These are phyloP conservation scores for Lyophyllum atratum DNA, from an alignment of 768 basidiomycete genomes.

Conservation along the genomic window DNA sequence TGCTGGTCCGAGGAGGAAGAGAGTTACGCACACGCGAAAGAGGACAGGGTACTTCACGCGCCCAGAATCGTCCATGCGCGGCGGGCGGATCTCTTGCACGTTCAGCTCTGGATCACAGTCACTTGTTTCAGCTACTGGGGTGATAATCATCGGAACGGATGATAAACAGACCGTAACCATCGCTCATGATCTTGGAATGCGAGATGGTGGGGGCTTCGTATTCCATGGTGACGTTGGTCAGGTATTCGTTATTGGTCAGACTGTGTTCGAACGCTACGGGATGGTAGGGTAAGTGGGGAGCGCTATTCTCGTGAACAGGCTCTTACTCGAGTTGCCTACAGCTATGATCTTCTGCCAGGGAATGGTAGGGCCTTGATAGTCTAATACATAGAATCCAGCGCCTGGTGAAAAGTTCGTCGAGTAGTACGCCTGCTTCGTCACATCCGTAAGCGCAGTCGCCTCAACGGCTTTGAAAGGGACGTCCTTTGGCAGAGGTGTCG, in stretches of 20 bases:
- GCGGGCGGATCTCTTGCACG: constrained; percentile 88
- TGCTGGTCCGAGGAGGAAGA: constrained; percentile 3
- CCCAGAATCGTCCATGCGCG: constrained; percentile 92
- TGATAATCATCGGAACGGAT: constrained; percentile 11
- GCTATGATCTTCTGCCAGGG: constrained; percentile 87
- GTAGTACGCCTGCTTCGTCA: constrained; percentile 57
- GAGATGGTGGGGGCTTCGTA: constrained; percentile 74
- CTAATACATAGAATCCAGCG: constrained; percentile 81
- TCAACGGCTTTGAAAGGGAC: constrained; percentile 34
- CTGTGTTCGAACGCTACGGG: constrained; percentile 60
- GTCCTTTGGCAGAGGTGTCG: constrained; percentile 66
- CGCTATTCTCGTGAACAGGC: background rate
- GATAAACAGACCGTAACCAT: constrained; percentile 69
- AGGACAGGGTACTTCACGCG: constrained; percentile 94
- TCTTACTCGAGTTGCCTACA: constrained; percentile 42
- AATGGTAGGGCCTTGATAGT: constrained; percentile 77
- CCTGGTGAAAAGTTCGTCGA: constrained; percentile 78
- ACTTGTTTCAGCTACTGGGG: constrained; percentile 10
- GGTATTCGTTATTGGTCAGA: constrained; percentile 68
- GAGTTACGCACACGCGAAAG: constrained; percentile 69
- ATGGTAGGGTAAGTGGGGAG: background rate
- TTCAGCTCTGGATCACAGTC: constrained; percentile 65
- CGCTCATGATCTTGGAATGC: constrained; percentile 73
- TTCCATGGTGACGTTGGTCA: constrained; percentile 62
- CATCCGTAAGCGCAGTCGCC: constrained; percentile 56